Evolutionary conservation across 495 filamentous ascomycete genomes (phyloP), one percentile per base, ranked within the genome.

Genomic region (Hyaloscypha variabilis): DNA sequence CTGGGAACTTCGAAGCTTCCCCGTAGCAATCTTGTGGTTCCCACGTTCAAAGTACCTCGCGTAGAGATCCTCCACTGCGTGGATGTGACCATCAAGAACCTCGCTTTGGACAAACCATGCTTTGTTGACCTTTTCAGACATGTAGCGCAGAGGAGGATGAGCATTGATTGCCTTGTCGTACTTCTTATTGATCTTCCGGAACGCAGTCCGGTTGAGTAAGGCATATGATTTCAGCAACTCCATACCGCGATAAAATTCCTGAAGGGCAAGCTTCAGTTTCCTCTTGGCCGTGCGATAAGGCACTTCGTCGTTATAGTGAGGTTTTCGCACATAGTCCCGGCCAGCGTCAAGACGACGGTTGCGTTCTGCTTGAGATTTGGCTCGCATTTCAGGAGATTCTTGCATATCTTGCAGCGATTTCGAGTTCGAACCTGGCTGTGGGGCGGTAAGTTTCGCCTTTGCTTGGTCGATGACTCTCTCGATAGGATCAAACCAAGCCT

Each of bases 161-260:
- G 92, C 86, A 67, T 94, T 86, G 59, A 92, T 85, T 6, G 87
- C 85, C 76, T 98, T 98, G 79, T 99, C 94, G 70, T 93, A 97
- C 78, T 99, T 99, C 78, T 99, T 99, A 76, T 95, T 98, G 72
- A 99, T 93, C 75, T 99, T 99, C 8, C 94, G 90, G 65, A 98
- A 97, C 1, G 93, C 96, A 2, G 91, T 95, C 56, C 90, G 83
- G 72, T 99, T 99, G 17, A 97, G 79, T 23, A 93, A 81, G 6
- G 92, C 90, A 71, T 95, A 99, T 0, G 91, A 90, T 77, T 97
- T 97, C 24, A 99, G 77, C 21, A 98, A 82, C 74, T 99, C 95
- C 3, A 98, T 82, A 8, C 92, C 89, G 31, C 94, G 87, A 74
- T 99, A 97, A 72, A 90, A 97, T 75, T 98, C 95, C 71, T 94